Evolutionary conservation across 306 rosid genomes (phyloP).

Genomic region (Medicago lupulina): DNA sequence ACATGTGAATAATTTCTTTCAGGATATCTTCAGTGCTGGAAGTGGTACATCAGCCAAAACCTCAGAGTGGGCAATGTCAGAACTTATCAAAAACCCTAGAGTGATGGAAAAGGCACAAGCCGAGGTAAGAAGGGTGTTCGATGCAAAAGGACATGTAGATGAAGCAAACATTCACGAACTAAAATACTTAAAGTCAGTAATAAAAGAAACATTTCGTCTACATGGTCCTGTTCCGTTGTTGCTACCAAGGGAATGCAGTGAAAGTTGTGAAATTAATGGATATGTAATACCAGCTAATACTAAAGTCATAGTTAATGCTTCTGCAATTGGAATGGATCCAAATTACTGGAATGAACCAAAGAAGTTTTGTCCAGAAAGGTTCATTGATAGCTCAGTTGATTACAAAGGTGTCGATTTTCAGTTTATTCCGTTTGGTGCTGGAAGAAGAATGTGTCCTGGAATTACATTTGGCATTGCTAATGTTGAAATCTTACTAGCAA

Average conservation of each 20-base stretch:
- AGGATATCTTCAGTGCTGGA: conserved; percentile 57
- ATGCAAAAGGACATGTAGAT: conserved; percentile 37
- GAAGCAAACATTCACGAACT: conserved; percentile 31
- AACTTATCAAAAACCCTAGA: conserved; percentile 49
- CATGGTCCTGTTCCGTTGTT: conserved; percentile 41
- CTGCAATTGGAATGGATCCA: conserved; percentile 41
- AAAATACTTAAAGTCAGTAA: conserved; percentile 30
- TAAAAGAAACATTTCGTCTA: conserved; percentile 44
- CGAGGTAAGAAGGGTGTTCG: conserved; percentile 48
- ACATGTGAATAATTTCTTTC: conserved; percentile 5
- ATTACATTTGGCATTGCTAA: conserved; percentile 26
- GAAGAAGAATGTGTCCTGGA: conserved; percentile 49
- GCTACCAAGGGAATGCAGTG: conserved; percentile 36
- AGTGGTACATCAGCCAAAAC: conserved; percentile 45
- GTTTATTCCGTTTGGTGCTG: conserved; percentile 50
- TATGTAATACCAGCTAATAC: conserved; percentile 38
- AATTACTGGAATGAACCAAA: conserved; percentile 40
- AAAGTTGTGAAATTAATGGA: conserved; percentile 36
- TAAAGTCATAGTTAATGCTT: conserved; percentile 37
- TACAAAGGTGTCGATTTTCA: conserved; percentile 41
- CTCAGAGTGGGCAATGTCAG: conserved; percentile 57
- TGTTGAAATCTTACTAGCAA: conserved; percentile 44
- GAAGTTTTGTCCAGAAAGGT: conserved; percentile 44
- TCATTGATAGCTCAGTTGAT: conserved; percentile 36
- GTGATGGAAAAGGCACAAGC: conserved; percentile 47